Evolutionary conservation across 2,329 filamentous ascomycete genomes (phyloP), one percentile per base, ranked within the genome.

Genomic region (Aspergillus versicolor): DNA sequence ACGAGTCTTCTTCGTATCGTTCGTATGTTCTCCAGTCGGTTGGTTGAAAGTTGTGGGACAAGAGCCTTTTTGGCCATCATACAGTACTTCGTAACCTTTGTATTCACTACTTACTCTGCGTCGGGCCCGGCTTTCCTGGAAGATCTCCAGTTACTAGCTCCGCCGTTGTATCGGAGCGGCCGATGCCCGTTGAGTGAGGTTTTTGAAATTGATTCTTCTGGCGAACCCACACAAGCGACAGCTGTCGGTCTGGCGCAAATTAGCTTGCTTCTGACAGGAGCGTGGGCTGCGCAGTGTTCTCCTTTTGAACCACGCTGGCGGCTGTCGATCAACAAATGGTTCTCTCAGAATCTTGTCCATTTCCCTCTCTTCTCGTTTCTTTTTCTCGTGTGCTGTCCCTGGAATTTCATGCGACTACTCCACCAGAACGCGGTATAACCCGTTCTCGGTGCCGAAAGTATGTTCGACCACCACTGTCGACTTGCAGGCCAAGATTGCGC

Each of bases 361-460:
- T 37, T 47, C 48, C 42, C 47, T 32, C 40, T 46, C 30, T 30
- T 44, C 40, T 53, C 21, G 21, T 48, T 59, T 43, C 37, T 42
- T 42, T 47, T 52, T 43, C 52, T 51, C 40, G 51, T n/a, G 41
- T 32, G 43, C 45, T 41, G 53, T 43, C 30, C 38, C 56, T 51
- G 50, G 24, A 45, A 54, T 30, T 42, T 27, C 46, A 51, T 52
- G 30, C 51, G 41, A 54, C 41, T 52, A 50, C 53, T 45, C 54
- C 54, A 50, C 55, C 47, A 58, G 59, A 63, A 63, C 62, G 60
- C 63, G 63, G 60, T 57, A 60, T 57, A 46, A 58, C 37, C 51
- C 52, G 47, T 57, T 51, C 52, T 24, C 15, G 24, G 17, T 30
- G 27, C 17, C 11, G 7, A 38, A 30, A 30, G 17, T 42, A 52